phyloP scores from a whole-genome alignment of 2,329 filamentous ascomycete genomes.

The Epichloe amarillans region DNA sequence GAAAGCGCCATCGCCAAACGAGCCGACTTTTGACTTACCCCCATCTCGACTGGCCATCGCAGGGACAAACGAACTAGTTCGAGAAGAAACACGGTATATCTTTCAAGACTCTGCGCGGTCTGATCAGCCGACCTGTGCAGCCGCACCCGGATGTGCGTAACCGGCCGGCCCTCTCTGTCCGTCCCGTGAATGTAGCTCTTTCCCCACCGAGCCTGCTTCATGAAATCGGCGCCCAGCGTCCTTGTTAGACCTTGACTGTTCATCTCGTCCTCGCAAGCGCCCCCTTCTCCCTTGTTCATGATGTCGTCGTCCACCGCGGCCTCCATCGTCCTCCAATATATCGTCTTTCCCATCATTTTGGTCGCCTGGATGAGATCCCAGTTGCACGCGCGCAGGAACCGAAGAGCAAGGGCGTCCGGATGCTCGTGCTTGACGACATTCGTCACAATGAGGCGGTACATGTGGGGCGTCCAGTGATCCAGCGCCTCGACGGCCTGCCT shows the following conservation, averaged over 20 bases:
- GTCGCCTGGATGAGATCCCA: constrained; percentile 84
- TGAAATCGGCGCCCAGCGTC: constrained; percentile 57
- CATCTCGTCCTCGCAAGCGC: constrained; percentile 44
- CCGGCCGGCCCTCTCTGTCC: constrained; percentile 65
- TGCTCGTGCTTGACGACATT: constrained; percentile 83
- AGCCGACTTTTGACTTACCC: constrained; percentile 38
- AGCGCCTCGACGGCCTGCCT: constrained; percentile 70
- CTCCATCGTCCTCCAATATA: constrained; percentile 71
- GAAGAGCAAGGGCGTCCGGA: constrained; percentile 64
- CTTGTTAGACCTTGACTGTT: constrained; percentile 42
- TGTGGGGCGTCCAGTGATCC: constrained; percentile 56
- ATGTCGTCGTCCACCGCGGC: constrained; percentile 78
- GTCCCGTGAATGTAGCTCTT: constrained; percentile 77
- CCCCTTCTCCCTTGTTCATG: constrained; percentile 55
- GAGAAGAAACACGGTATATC: constrained; percentile 77
- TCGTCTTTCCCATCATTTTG: constrained; percentile 78
- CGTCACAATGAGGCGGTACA: constrained; percentile 68
- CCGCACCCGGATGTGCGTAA: constrained; percentile 66
- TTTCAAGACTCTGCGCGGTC: constrained; percentile 59
- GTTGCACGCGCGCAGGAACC: constrained; percentile 68
- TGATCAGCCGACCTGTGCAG: constrained; percentile 69
- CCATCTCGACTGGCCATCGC: constrained; percentile 65
- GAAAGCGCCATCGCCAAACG: no score
- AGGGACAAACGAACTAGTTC: constrained; percentile 76
- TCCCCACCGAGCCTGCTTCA: constrained; percentile 68